Conservation (phyloP, 306 rosid species). For the Canavalia gladiata region DNA sequence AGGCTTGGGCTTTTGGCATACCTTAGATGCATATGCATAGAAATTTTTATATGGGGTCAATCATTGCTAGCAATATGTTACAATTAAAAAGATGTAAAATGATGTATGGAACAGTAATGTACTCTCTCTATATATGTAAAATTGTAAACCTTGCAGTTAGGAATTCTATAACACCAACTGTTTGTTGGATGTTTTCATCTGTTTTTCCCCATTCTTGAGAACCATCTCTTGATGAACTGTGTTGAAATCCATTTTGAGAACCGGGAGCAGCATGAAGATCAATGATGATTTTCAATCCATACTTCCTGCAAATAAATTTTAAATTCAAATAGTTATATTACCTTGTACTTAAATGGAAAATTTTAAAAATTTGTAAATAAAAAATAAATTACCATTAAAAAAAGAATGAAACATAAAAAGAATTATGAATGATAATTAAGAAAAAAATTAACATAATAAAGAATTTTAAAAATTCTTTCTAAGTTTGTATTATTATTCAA, state of each 20-base stretch:
- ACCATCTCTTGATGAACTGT: conserved; percentile 74
- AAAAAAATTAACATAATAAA: too few species aligned
- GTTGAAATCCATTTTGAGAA: conserved; percentile 79
- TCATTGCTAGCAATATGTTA: too few species aligned
- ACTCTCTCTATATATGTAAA: too few species aligned
- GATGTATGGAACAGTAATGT: too few species aligned
- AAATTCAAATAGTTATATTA: not conserved
- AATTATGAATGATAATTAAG: too few species aligned
- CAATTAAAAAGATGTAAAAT: not conserved
- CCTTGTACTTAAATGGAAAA: too few species aligned
- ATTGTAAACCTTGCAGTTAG: conserved; percentile 68
- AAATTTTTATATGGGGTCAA: too few species aligned
- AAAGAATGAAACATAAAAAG: too few species aligned
- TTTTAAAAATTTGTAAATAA: not conserved
- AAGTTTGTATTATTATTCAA: not conserved
- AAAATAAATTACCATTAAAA: too few species aligned
- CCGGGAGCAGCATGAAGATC: conserved; percentile 91
- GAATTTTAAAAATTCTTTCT: too few species aligned
- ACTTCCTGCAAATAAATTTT: conserved; percentile 58
- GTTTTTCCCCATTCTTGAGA: conserved; percentile 78
- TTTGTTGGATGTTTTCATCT: conserved; percentile 64
- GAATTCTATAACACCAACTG: conserved; percentile 74
- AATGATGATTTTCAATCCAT: conserved; percentile 70
- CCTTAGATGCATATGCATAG: conserved; percentile 47
- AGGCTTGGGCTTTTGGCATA: conserved; percentile 66